Evolutionary conservation across 2,329 filamentous ascomycete genomes (phyloP), one percentile per base, ranked within the genome.

Genomic region (Fusarium domesticum): DNA sequence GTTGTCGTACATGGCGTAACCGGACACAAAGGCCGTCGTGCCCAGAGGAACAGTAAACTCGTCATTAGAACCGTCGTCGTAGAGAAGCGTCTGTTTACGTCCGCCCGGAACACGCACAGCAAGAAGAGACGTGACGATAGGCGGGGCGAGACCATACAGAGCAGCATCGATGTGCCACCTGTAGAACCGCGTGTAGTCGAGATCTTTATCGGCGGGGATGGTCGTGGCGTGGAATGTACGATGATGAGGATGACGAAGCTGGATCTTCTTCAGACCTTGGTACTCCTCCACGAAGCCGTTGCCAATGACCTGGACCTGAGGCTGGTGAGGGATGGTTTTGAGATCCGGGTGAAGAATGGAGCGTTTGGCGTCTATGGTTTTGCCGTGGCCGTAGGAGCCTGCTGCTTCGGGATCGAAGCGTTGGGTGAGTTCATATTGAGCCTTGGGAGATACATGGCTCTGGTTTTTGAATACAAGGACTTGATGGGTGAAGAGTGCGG

Each of bases 81-180:
- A 91, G 15, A 84, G 76, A 18, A 87, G 72, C 2, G 74, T 85
- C 62, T 89, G 84, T 12, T 72, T 72, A 23, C 83, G 74, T 6
- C 83, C 84, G 16, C 75, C 72, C 0, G 87, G 87, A 0, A 91
- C 85, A 31, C 75, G 73, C n/a, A 89, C 85, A 0, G 87, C 87
- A 44, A 90, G 73, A 18, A 91, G 74, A 1, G 82, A 83, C 0
- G 87, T 91, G 4, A 83, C 86, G 18, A 83, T 75, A 2, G 87
- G 85, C 3, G 87, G 85, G n/a, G 86, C 80, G 6, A 89, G 75
- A 15, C 79, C 84, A 61, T 90, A 90, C 6, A 90, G 70, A 2
- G 86, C 86, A 4, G 87, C 86, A 58, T 90, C 86, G 42, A 90
- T 89, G 63, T 90, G 86, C 86, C 87, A 90, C 47, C 86, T 74